phyloP scores from a whole-genome alignment of 352 stramenopile species.

The Phytophthora megakarya region DNA sequence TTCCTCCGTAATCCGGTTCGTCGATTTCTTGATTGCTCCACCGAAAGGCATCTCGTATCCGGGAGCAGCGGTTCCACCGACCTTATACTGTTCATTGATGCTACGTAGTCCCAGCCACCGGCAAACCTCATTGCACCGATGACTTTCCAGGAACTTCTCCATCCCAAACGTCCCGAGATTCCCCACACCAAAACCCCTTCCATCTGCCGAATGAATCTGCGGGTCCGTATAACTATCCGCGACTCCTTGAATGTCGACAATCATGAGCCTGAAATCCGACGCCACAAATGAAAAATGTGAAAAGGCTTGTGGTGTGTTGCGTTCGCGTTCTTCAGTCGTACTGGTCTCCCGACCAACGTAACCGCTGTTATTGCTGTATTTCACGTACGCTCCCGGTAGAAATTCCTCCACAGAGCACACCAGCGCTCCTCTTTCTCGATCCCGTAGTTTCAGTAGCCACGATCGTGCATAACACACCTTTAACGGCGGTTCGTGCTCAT shows the following conservation, averaged over 20 bases:
- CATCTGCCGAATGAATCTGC: conserved; percentile 83
- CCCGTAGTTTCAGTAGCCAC: conserved; percentile 77
- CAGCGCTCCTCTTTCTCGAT: conserved; percentile 52
- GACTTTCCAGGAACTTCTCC: conserved; percentile 87
- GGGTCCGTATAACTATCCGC: conserved; percentile 86
- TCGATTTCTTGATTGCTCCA: conserved; percentile 82
- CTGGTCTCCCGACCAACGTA: conserved; percentile 83
- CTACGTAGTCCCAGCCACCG: conserved; percentile 75
- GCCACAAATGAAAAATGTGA: conserved; percentile 87
- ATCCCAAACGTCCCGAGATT: conserved; percentile 87
- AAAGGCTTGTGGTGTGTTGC: conserved; percentile 85
- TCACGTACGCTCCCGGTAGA: conserved; percentile 79
- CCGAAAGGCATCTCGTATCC: conserved; percentile 83
- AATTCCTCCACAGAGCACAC: conserved; percentile 85
- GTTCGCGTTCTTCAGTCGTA: conserved; percentile 79
- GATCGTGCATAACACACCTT: conserved; percentile 85
- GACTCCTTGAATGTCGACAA: conserved; percentile 87
- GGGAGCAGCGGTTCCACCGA: conserved; percentile 74
- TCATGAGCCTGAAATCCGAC: conserved; percentile 85
- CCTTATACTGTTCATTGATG: conserved; percentile 82
- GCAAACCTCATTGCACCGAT: conserved; percentile 89
- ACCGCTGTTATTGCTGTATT: conserved; percentile 89
- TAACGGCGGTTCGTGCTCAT: conserved; percentile 80
- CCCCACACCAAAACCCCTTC: conserved; percentile 78
- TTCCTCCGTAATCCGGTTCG: conserved; percentile 79